These are phyloP conservation scores for Rhodotorula sp. DNA, from an alignment of 1,284 basidiomycete genomes.

Conservation along the genomic window DNA sequence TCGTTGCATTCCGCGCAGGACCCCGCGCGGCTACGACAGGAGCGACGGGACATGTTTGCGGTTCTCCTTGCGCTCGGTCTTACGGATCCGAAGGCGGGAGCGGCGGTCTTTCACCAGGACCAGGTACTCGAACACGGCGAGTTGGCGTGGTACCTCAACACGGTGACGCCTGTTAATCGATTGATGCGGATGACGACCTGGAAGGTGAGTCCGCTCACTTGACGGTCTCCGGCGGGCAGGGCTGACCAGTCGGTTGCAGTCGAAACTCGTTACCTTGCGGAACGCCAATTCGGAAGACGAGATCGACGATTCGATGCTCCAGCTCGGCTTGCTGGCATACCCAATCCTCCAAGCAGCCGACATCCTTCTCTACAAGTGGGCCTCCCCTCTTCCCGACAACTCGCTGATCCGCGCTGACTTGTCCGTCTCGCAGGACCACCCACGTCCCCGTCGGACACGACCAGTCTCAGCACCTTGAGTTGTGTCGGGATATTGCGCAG, in stretches of 20 bases:
- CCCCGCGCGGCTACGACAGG: slow-evolving; percentile 60
- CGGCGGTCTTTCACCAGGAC: slow-evolving; percentile 83
- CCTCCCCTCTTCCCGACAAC: not conserved
- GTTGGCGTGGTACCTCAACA: slow-evolving; percentile 87
- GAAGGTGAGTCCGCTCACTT: slow-evolving; percentile 27
- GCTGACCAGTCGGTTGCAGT: slow-evolving; percentile 52
- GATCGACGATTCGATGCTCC: slow-evolving; percentile 75
- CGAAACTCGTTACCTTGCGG: slow-evolving; percentile 68
- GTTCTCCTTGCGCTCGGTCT: slow-evolving; percentile 80
- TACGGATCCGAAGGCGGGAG: slow-evolving; percentile 62
- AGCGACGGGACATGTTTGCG: slow-evolving; percentile 76
- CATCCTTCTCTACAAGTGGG: slow-evolving; percentile 77
- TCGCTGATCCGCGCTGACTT: not conserved
- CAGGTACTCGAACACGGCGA: slow-evolving; percentile 82
- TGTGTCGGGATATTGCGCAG: slow-evolving; percentile 78
- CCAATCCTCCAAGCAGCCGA: slow-evolving; percentile 93
- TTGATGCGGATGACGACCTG: slow-evolving; percentile 51
- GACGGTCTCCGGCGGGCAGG: not conserved
- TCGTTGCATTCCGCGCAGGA: slow-evolving; percentile 52
- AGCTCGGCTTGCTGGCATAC: slow-evolving; percentile 84
- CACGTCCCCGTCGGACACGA: slow-evolving; percentile 95
- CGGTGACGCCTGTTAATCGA: slow-evolving; percentile 76
- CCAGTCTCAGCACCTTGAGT: slow-evolving; percentile 88
- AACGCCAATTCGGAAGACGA: slow-evolving; percentile 72
- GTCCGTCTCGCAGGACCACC: slow-evolving; percentile 52